phyloP scores from a whole-genome alignment of 768 basidiomycete genomes.

The Amylocystis lapponica region DNA sequence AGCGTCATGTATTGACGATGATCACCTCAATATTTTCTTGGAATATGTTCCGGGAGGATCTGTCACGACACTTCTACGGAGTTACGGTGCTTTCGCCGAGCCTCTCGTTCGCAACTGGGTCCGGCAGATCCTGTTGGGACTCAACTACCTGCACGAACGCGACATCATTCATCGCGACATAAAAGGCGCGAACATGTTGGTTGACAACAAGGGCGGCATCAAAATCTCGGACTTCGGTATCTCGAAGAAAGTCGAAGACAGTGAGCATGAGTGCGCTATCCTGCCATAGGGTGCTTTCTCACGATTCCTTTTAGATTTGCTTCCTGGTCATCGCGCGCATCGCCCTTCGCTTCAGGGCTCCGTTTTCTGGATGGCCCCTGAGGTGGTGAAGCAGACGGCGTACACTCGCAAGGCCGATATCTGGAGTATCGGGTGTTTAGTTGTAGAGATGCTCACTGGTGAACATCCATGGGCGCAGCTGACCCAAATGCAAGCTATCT shows the following conservation, averaged over 20 bases:
- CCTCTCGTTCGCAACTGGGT: constrained; percentile 89
- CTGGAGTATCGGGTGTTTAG: constrained; percentile 92
- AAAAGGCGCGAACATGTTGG: constrained; percentile 97
- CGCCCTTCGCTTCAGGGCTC: constrained; percentile 94
- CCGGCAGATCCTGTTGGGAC: constrained; percentile 82
- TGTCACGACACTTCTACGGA: constrained; percentile 81
- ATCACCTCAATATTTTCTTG: constrained; percentile 90
- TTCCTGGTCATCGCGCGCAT: constrained; percentile 66
- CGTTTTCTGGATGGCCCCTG: constrained; percentile 99
- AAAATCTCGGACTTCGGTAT: constrained; percentile 98
- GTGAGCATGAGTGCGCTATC: constrained; percentile 43
- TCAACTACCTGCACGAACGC: constrained; percentile 87
- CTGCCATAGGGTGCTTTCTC: neutral
- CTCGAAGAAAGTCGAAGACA: constrained; percentile 95
- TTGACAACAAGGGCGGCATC: constrained; percentile 96
- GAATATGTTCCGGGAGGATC: constrained; percentile 97
- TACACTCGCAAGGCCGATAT: constrained; percentile 93
- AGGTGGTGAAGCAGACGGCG: constrained; percentile 93
- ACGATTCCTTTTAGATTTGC: constrained; percentile 27
- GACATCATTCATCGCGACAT: constrained; percentile 98
- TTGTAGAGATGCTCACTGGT: constrained; percentile 96
- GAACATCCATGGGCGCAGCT: constrained; percentile 94
- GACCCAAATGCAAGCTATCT: constrained; percentile 99
- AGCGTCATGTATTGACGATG: constrained; percentile 94
- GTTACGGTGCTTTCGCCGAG: constrained; percentile 94